Evolutionary conservation across 192 early-diverging fungal genomes (phyloP).

Genomic region (Nowakowskiella sp.): DNA sequence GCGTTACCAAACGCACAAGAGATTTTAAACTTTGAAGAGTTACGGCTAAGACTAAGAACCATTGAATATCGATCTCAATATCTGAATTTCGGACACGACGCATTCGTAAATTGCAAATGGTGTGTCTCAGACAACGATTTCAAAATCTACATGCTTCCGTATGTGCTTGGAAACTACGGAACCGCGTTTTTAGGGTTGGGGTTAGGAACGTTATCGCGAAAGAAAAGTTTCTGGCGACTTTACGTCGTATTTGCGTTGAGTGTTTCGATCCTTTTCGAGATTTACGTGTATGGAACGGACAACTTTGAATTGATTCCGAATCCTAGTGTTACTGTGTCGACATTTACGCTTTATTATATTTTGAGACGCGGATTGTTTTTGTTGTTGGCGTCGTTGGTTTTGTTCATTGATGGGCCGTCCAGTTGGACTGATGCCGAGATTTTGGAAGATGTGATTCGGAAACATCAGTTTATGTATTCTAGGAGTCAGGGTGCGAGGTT

Average conservation of each 20-base stretch:
- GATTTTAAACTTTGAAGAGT: constrained; percentile 8
- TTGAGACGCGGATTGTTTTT: background rate
- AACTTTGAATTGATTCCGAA: background rate
- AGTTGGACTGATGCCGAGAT: constrained; percentile 23
- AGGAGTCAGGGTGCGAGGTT: constrained; percentile 11
- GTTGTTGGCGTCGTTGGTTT: background rate
- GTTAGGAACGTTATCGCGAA: constrained; percentile 7
- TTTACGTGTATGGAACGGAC: background rate
- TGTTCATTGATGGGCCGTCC: constrained; percentile 7
- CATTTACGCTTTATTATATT: background rate
- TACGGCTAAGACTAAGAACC: constrained; percentile 11
- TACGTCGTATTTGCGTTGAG: constrained; percentile 15
- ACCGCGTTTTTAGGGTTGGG: constrained; percentile 7
- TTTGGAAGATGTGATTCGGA: constrained; percentile 15
- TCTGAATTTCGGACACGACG: constrained; percentile 17
- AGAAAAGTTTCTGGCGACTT: constrained; percentile 13
- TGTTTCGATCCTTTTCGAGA: background rate
- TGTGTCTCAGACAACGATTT: constrained; percentile 17
- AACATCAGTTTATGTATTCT: constrained; percentile 23
- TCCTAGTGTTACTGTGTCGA: background rate
- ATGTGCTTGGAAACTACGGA: constrained; percentile 10
- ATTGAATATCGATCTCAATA: constrained; percentile 11
- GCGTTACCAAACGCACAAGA: background rate
- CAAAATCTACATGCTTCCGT: constrained; percentile 2
- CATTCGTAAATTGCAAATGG: constrained; percentile 19